A percentile compares a stretch with the other conserved stretches of the same genome.
These are phyloP conservation scores for Pseudomicrostroma phylloplanum DNA, from an alignment of 1,284 basidiomycete genomes.

Conservation along the genomic window DNA sequence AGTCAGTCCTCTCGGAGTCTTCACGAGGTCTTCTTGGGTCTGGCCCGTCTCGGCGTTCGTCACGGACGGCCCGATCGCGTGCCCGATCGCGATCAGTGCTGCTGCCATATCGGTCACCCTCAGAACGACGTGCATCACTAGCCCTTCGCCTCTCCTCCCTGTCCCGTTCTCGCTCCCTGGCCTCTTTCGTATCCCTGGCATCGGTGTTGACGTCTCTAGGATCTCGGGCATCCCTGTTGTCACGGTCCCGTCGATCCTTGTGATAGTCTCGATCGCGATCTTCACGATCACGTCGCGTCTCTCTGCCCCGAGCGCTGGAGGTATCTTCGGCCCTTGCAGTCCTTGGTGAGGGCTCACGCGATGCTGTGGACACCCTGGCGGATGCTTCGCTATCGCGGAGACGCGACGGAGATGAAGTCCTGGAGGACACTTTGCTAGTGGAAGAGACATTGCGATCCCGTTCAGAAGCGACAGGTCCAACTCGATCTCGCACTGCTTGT, in stretches of 20 bases:
- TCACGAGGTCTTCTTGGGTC: neutral
- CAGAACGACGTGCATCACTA: neutral
- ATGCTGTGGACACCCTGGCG: slow-evolving; percentile 2
- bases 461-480: neutral
- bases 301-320: slow-evolving; percentile 2
- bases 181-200: neutral
- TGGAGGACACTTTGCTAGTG: neutral
- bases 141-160: slow-evolving; percentile 9
- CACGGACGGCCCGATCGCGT: slow-evolving; percentile 15
- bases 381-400: slow-evolving; percentile 6
- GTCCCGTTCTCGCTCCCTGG: slow-evolving; percentile 7
- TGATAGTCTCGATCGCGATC: slow-evolving; percentile 2
- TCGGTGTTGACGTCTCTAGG: neutral
- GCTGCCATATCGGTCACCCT: neutral
- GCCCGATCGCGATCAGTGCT: slow-evolving; percentile 16
- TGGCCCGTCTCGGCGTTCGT: neutral
- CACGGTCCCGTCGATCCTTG: slow-evolving; percentile 6
- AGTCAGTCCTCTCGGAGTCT: neutral
- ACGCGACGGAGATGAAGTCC: neutral
- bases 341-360: neutral
- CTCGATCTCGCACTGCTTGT: neutral
- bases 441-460: neutral
- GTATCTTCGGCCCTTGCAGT: neutral
- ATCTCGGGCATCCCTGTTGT: no score
- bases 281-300: slow-evolving; percentile 4